Evolutionary conservation across 192 early-diverging fungal species (phyloP).

Genomic region (Backusella tarrabulga): DNA sequence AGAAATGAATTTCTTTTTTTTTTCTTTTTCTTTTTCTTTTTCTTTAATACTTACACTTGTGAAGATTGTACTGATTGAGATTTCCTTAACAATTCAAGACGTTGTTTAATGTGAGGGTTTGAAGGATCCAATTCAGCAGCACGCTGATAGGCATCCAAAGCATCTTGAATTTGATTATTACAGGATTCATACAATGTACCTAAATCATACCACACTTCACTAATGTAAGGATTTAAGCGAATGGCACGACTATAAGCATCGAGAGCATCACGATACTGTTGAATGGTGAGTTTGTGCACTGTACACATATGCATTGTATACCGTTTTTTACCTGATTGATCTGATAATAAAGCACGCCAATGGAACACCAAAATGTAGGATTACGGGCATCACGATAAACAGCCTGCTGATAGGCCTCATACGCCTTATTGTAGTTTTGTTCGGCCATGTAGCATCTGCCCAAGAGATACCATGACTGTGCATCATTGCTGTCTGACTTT

Average conservation of each 20-base stretch:
- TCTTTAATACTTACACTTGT: not conserved
- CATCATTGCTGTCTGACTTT: constrained; percentile 83
- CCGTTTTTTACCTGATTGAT: constrained; percentile 68
- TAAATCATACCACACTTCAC: constrained; percentile 97
- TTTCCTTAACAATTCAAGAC: constrained; percentile 28
- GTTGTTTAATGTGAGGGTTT: constrained; percentile 51
- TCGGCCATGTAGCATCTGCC: constrained; percentile 96
- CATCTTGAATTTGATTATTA: constrained; percentile 96
- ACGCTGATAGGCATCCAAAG: constrained; percentile 92
- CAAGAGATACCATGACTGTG: constrained; percentile 92
- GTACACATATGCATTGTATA: not conserved
- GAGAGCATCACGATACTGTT: constrained; percentile 86
- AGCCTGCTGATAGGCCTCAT: constrained; percentile 97
- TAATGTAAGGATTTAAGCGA: constrained; percentile 87
- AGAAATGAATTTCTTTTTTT: not conserved
- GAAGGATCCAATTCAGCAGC: constrained; percentile 89
- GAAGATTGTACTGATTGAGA: constrained; percentile 13
- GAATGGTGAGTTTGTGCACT: no score
- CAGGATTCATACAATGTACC: constrained; percentile 96
- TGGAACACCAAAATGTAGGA: constrained; percentile 98
- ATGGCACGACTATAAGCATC: constrained; percentile 97
- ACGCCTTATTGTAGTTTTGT: constrained; percentile 91
- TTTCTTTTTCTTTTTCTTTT: no score
- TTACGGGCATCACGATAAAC: constrained; percentile 91
- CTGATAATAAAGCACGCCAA: constrained; percentile 96